Conservation (phyloP, 768 basidiomycete genomes). For the Lentinula sp. region DNA sequence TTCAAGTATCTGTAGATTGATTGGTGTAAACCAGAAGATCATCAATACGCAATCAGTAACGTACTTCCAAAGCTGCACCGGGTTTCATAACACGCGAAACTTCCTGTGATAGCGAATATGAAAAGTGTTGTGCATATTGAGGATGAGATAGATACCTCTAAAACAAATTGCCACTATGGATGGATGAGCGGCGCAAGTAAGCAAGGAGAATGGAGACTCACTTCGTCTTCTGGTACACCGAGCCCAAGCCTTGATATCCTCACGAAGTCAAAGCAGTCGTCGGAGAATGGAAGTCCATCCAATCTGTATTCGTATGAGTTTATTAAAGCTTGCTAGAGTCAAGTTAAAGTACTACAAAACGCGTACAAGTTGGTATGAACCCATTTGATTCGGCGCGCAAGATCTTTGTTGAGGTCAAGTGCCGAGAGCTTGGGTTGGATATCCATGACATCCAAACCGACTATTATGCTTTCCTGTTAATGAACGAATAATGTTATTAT, state of each 20-base stretch:
- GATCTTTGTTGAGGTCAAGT: constrained; percentile 25
- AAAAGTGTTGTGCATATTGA: constrained; percentile 7
- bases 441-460: constrained; percentile 53
- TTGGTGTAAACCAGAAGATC: background rate
- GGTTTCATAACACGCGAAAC: constrained; percentile 59
- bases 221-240: constrained; percentile 70
- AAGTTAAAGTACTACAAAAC: background rate
- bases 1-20: constrained; percentile 51
- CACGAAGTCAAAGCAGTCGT: constrained; percentile 58
- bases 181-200: constrained; percentile 6
- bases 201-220: constrained; percentile 17
- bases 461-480: constrained; percentile 43
- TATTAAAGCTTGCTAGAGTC: background rate
- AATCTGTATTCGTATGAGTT: constrained; percentile 34
- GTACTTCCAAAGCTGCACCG: constrained; percentile 59
- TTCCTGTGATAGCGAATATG: constrained; percentile 39
- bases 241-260: constrained; percentile 59
- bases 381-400: constrained; percentile 55
- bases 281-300: constrained; percentile 55
- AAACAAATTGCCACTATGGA: constrained; percentile 54
- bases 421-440: constrained; percentile 46
- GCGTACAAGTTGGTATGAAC: constrained; percentile 62
- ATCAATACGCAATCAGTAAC: constrained; percentile 6
- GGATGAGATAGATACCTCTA: constrained; percentile 39
- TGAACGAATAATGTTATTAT: constrained; percentile 1